A percentile compares a stretch with the other conserved stretches of the same genome.
Evolutionary conservation across 2,329 filamentous ascomycete species (phyloP).

Genomic region (Spiromastix sp.): DNA sequence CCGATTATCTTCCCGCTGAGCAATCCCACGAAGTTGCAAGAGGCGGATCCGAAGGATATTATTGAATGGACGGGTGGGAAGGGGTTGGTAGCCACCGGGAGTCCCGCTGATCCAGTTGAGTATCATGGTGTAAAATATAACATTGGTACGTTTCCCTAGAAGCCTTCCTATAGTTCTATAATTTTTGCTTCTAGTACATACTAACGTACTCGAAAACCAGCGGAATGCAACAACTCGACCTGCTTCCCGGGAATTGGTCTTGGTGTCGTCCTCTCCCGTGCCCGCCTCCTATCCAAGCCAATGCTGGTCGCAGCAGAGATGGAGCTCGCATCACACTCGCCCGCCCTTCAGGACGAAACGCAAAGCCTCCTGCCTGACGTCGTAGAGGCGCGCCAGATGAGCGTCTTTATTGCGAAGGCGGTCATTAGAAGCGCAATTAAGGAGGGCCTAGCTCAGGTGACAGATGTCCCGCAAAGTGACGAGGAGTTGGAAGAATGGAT

Average conservation of each 20-base stretch:
- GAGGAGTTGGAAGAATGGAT: constrained; percentile 30
- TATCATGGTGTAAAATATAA: constrained; percentile 45
- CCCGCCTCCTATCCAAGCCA: constrained; percentile 56
- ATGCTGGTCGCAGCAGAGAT: constrained; percentile 76
- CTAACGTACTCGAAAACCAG: too few species aligned
- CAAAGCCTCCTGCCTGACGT: constrained; percentile 68
- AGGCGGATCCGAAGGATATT: constrained; percentile 67
- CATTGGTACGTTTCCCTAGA: constrained; percentile 33
- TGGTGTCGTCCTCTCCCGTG: constrained; percentile 61
- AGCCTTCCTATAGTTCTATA: neutral
- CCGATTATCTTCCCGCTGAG: constrained; percentile 76
- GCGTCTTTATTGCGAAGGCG: constrained; percentile 63
- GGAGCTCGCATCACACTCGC: constrained; percentile 60
- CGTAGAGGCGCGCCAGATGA: constrained; percentile 61
- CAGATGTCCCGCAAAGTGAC: constrained; percentile 49
- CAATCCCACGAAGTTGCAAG: constrained; percentile 75
- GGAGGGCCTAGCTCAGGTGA: constrained; percentile 56
- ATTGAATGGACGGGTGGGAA: constrained; percentile 68
- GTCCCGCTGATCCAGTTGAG: constrained; percentile 66
- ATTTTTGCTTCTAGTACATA: constrained; percentile 1
- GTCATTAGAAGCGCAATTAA: constrained; percentile 63
- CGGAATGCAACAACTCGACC: constrained; percentile 83
- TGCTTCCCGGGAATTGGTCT: constrained; percentile 81
- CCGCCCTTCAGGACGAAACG: constrained; percentile 54
- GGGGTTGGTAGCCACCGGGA: constrained; percentile 72